Percentiles rank a stretch among this genome's conserved stretches.
These are phyloP conservation scores for Pythium grandisporangium DNA, from an alignment of 352 stramenopile species.

Conservation along the genomic window DNA sequence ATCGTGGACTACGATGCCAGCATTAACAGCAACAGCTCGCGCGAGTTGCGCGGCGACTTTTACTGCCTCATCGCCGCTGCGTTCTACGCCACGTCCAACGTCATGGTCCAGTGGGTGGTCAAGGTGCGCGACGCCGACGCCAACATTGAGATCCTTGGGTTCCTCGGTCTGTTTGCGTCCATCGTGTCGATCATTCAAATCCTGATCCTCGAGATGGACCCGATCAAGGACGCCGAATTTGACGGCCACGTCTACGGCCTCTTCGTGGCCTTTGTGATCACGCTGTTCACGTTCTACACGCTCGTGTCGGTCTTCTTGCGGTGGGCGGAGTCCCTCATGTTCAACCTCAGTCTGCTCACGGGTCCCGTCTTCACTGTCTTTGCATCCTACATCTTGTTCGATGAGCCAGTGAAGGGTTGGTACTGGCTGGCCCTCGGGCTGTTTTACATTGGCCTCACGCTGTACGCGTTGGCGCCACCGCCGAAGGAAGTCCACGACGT, in stretches of 20 bases:
- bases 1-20: conserved; percentile 39
- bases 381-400: conserved; percentile 48
- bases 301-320: conserved; percentile 48
- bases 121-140: conserved; percentile 42
- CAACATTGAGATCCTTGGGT: conserved; percentile 48
- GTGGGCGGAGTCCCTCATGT: conserved; percentile 53
- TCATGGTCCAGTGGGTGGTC: conserved; percentile 66
- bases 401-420: conserved; percentile 42
- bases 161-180: conserved; percentile 38
- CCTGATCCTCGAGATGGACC: conserved; percentile 25
- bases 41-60: conserved; percentile 41
- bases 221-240: conserved; percentile 37
- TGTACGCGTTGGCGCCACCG: conserved; percentile 33
- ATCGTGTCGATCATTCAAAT: conserved; percentile 50
- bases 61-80: conserved; percentile 46
- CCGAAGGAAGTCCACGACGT: conserved; percentile 10
- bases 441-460: conserved; percentile 41
- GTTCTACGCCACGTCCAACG: conserved; percentile 58
- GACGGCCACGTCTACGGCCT: conserved; percentile 43
- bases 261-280: conserved; percentile 40
- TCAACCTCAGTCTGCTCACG: conserved; percentile 57
- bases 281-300: conserved; percentile 56
- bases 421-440: conserved; percentile 52
- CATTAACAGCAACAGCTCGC: conserved; percentile 11
- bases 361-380: conserved; percentile 46